Percentiles rank a stretch among this genome's conserved stretches.
Evolutionary conservation across 257 asterid genomes (phyloP).

Genomic region (Lavandula angustifolia): DNA sequence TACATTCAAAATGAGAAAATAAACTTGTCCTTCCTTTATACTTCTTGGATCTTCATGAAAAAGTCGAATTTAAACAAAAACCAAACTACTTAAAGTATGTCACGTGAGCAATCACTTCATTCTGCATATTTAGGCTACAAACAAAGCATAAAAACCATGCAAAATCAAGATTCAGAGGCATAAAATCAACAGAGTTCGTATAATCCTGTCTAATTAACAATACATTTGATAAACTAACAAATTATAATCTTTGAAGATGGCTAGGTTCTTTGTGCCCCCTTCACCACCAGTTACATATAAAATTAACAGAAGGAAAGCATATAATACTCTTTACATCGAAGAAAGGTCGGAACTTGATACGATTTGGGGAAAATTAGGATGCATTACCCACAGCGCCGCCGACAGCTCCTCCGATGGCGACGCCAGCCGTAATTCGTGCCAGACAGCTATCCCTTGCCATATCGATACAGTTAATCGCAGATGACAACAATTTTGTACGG

Average conservation of each 20-base stretch:
- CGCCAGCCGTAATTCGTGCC: slow-evolving; percentile 62
- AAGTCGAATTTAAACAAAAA: background rate
- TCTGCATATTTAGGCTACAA: background rate
- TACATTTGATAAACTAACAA: slow-evolving; percentile 13
- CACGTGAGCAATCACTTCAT: slow-evolving; percentile 22
- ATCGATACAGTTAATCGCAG: slow-evolving; percentile 11
- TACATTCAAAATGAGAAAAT: background rate
- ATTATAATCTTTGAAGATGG: slow-evolving; percentile 1
- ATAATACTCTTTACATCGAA: background rate
- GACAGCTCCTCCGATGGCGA: slow-evolving; percentile 79
- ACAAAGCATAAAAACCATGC: slow-evolving; percentile 9
- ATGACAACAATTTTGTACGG: background rate
- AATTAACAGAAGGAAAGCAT: background rate
- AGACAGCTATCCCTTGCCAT: slow-evolving; percentile 85
- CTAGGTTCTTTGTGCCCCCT: background rate
- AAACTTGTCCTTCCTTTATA: background rate
- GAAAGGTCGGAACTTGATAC: slow-evolving; percentile 26
- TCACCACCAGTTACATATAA: slow-evolving; percentile 5
- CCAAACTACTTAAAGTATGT: background rate
- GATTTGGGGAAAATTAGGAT: slow-evolving; percentile 36
- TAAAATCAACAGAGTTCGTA: background rate
- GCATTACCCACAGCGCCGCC: slow-evolving; percentile 81
- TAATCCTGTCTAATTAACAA: background rate
- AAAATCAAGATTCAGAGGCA: slow-evolving; percentile 8
- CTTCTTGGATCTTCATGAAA: background rate